Conservation (phyloP, 495 filamentous ascomycete species). For the Pyrenula aspistea region DNA sequence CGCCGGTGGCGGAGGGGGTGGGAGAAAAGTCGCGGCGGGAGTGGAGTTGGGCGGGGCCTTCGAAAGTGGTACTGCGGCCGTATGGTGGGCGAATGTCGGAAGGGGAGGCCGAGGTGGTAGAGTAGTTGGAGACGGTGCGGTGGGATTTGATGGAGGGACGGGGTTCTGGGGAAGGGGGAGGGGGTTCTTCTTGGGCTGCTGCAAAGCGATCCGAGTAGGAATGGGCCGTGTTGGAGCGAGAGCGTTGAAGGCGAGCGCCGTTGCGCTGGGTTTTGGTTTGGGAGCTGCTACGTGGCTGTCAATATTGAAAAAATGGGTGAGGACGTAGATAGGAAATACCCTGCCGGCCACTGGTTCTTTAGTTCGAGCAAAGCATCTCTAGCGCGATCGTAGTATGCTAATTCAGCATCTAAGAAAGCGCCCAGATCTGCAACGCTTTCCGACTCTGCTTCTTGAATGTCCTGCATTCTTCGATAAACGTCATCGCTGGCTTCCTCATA, state of each 20-base stretch:
- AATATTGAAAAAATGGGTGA: neutral
- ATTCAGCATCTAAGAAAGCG: conserved; percentile 77
- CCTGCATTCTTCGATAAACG: conserved; percentile 85
- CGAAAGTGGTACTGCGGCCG: conserved; percentile 40
- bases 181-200: conserved; percentile 43
- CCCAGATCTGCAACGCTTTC: conserved; percentile 75
- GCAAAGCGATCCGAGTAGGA: conserved; percentile 47
- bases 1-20: conserved; percentile 17
- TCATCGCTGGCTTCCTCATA: conserved; percentile 95
- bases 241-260: conserved; percentile 28
- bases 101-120: conserved; percentile 19
- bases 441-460: conserved; percentile 83
- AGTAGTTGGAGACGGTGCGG: conserved; percentile 21
- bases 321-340: conserved; percentile 24
- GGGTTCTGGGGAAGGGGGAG: conserved; percentile 23
- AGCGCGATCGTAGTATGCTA: conserved; percentile 84
- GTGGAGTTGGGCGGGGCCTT: conserved; percentile 43
- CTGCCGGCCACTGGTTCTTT: conserved; percentile 55
- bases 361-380: conserved; percentile 60
- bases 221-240: conserved; percentile 51
- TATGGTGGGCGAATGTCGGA: conserved; percentile 24
- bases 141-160: conserved; percentile 54
- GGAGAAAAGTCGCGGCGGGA: conserved; percentile 36
- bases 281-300: conserved; percentile 2
- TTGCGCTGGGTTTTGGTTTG: conserved; percentile 15